Evolutionary conservation across 2,329 filamentous ascomycete genomes (phyloP).

Genomic region (Alternaria sp.): DNA sequence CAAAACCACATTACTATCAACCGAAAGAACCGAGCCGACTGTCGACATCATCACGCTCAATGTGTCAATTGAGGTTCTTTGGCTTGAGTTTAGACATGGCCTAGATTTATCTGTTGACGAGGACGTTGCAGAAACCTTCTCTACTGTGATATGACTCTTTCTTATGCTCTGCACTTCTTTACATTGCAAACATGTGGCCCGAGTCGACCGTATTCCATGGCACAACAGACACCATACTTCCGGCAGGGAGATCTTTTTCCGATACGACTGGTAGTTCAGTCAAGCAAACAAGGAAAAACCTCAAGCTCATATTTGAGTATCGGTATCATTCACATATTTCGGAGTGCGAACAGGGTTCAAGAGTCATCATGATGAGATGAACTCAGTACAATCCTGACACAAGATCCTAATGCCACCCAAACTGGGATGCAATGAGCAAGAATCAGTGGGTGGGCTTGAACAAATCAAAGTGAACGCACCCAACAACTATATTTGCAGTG

Average conservation of each 20-base stretch:
- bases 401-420: background rate
- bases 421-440: background rate
- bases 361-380: too few species aligned
- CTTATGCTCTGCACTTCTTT: background rate
- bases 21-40: background rate
- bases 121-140: background rate
- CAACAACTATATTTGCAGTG: background rate
- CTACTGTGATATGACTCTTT: background rate
- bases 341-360: too few species aligned
- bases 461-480: background rate
- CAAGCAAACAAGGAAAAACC: too few species aligned
- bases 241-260: too few species aligned
- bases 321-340: too few species aligned
- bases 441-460: background rate
- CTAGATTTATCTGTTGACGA: background rate
- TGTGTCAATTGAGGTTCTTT: background rate
- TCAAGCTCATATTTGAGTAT: too few species aligned
- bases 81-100: fast-evolving
- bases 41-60: background rate
- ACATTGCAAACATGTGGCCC: background rate
- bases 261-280: too few species aligned
- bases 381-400: background rate
- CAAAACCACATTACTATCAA: background rate
- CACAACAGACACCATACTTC: too few species aligned
- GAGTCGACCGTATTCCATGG: background rate